Evolutionary conservation across 1,139 yeast species (phyloP), one percentile per base, ranked within the genome.

Genomic region (Blastobotrys apis): DNA sequence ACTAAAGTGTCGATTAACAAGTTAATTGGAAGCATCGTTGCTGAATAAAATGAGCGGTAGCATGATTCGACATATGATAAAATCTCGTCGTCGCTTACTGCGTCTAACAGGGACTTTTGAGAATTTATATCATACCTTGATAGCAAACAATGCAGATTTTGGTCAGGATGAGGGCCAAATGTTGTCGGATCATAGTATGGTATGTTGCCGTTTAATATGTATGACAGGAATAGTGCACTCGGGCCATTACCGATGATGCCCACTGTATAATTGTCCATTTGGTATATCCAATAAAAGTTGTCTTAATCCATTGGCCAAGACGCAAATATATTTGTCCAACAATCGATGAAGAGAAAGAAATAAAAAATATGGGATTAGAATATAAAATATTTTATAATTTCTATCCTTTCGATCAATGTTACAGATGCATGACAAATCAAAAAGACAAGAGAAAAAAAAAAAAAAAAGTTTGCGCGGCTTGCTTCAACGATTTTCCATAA

Each of bases 161-260:
- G n/a, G 43, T 63, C 66, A 5, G 66, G 64, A 41, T 62, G 66
- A 1, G 61, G 59, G 4, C 63, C 66, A 39, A 43, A 46, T 10
- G 52, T 47, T 10, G 21, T 35, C 5, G 59, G 53, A 35, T 60
- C 60, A 40, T 64, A 64, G 48, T 48, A 56, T 6, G 68, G 68
- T 8, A 58, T 48, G 39, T 64, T 51, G 5, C 68, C 68, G 37
- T 56, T 51, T 26, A 64, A 52, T 16, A 64, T 52, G 44, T 45
- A 64, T 12, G 67, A 62, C 34, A 64, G 51, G 33, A 57, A 44
- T 33, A 64, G 47, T 3, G 64, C 67, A 21, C 66, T 55, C 6
- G 68, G 68, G 5, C 68, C 68, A 37, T 54, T 55, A 21, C 68
- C 68, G 21, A 53, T 37, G 23, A 57, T 41, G 5, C 48, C 55